Conservation (phyloP, 148 eudicot genomes). For the Chenopodium suecicum region DNA sequence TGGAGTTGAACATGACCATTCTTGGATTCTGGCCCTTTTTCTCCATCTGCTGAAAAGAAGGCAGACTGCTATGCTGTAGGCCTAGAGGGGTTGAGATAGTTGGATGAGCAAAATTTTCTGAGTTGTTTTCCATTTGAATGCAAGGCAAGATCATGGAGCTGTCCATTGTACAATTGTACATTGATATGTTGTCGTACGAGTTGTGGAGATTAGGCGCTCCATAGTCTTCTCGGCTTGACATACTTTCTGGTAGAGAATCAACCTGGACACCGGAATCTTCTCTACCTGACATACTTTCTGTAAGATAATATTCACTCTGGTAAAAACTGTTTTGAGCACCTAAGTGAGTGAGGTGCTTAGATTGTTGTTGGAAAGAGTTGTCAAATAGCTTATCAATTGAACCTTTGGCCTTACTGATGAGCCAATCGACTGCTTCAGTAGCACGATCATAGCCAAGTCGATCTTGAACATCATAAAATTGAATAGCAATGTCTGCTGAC, state of each 20-base stretch:
- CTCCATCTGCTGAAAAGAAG: conserved; percentile 3
- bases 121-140: neutral
- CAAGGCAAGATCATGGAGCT: conserved; percentile 9
- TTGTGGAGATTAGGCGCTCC: neutral
- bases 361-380: conserved; percentile 7
- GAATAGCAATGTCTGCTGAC: conserved; percentile 57
- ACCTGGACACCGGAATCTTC: neutral
- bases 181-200: neutral
- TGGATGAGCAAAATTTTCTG: conserved; percentile 4
- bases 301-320: neutral
- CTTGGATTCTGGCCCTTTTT: conserved; percentile 13
- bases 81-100: neutral
- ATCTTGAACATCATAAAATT: conserved; percentile 69
- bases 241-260: neutral
- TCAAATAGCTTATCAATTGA: conserved; percentile 46
- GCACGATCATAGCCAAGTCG: conserved; percentile 64
- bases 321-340: neutral
- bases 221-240: neutral
- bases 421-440: conserved; percentile 65
- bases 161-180: neutral
- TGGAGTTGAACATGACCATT: conserved; percentile 2
- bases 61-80: neutral
- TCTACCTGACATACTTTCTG: neutral
- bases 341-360: neutral
- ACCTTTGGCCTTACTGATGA: conserved; percentile 50